Evolutionary conservation across 2,329 filamentous ascomycete genomes (phyloP).

Genomic region (Metarhizium rileyi): DNA sequence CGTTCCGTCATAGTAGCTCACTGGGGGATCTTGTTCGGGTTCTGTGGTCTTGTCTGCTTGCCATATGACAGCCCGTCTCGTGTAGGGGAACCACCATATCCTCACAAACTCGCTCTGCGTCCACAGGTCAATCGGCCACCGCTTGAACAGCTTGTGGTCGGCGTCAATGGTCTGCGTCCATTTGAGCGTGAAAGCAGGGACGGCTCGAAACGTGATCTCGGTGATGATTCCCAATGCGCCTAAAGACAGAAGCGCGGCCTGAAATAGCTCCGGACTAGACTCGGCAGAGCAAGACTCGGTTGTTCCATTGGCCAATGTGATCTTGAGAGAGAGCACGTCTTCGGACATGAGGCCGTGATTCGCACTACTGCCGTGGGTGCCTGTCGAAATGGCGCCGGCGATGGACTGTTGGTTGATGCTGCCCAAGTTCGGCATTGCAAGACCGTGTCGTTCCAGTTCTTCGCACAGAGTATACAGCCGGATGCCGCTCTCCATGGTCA

Average conservation of each 20-base stretch:
- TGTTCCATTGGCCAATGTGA: constrained; percentile 74
- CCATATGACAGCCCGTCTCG: constrained; percentile 81
- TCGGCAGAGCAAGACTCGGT: constrained; percentile 61
- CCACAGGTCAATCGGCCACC: constrained; percentile 72
- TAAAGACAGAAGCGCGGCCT: constrained; percentile 75
- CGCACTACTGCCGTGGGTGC: constrained; percentile 84
- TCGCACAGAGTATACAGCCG: constrained; percentile 65
- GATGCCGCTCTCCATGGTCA: constrained; percentile 83
- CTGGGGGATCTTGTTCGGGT: constrained; percentile 46
- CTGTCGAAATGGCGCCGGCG: constrained; percentile 84
- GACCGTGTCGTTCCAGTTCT: constrained; percentile 61
- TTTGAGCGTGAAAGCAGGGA: constrained; percentile 70
- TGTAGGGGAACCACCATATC: constrained; percentile 97
- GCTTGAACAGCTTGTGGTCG: constrained; percentile 56
- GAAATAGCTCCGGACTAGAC: constrained; percentile 70
- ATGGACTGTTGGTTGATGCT: constrained; percentile 94
- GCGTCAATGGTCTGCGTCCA: constrained; percentile 76
- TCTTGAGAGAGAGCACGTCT: constrained; percentile 60
- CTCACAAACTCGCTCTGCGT: constrained; percentile 77
- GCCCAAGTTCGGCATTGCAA: constrained; percentile 85
- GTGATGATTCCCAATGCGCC: constrained; percentile 86
- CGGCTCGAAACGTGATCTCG: constrained; percentile 76
- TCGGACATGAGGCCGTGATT: constrained; percentile 77
- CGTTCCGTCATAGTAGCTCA: constrained; percentile 69
- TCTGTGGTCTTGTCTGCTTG: constrained; percentile 68